Evolutionary conservation across 352 stramenopile species (phyloP).

Genomic region (Globisporangium mamillatum): DNA sequence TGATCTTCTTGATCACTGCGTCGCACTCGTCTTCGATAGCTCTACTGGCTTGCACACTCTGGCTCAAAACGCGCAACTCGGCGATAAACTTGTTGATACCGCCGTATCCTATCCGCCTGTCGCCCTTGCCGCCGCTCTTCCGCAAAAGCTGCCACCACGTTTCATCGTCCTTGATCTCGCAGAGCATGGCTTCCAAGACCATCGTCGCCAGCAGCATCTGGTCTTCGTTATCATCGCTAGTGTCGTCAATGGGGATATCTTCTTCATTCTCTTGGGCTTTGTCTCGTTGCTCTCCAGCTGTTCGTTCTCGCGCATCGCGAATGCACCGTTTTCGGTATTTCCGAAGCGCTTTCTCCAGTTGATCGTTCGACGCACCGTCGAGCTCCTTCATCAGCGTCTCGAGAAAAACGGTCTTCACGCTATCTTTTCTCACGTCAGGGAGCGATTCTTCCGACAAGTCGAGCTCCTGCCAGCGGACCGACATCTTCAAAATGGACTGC

Average conservation of each 20-base stretch:
- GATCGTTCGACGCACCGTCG: constrained; percentile 41
- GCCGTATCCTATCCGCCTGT: constrained; percentile 48
- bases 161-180: constrained; percentile 58
- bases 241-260: constrained; percentile 14
- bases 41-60: constrained; percentile 34
- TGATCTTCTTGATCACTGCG: constrained; percentile 42
- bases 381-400: constrained; percentile 52
- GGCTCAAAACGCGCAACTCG: constrained; percentile 49
- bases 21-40: constrained; percentile 32
- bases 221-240: constrained; percentile 18
- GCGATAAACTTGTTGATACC: constrained; percentile 71
- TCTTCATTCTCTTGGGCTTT: constrained; percentile 10
- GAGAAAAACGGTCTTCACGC: constrained; percentile 42
- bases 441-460: constrained; percentile 56
- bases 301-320: background rate
- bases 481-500: constrained; percentile 69
- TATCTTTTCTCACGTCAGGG: constrained; percentile 27
- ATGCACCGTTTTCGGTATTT: constrained; percentile 23
- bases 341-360: constrained; percentile 53
- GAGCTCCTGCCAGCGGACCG: constrained; percentile 58
- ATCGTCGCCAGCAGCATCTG: constrained; percentile 36
- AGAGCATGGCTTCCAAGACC: constrained; percentile 48
- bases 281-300: background rate
- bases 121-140: constrained; percentile 22
- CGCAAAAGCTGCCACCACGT: constrained; percentile 55